Evolutionary conservation across 1,284 basidiomycete species (phyloP).

Genomic region (Megacollybia platyphylla): DNA sequence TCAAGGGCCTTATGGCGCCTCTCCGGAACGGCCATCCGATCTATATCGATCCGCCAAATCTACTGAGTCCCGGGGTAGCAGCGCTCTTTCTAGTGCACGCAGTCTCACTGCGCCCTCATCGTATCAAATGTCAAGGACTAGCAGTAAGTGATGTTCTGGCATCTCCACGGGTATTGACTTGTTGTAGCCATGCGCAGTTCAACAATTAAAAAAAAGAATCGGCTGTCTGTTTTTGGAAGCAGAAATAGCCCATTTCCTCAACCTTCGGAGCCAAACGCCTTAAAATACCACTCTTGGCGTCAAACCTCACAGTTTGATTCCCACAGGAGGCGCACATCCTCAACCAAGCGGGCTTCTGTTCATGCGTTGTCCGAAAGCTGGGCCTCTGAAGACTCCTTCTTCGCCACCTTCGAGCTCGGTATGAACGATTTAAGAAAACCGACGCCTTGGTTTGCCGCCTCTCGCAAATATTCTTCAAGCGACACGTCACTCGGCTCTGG

Average conservation of each 20-base stretch:
- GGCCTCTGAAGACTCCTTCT: not conserved
- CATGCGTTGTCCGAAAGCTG: not conserved
- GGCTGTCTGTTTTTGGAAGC: constrained; percentile 1
- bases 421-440: not conserved
- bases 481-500: not conserved
- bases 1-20: not conserved
- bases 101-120: not conserved
- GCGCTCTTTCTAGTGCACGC: not conserved
- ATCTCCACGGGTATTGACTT: no score
- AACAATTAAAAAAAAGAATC: constrained; percentile 1
- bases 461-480: not conserved
- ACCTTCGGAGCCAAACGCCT: constrained; percentile 2
- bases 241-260: not conserved
- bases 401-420: not conserved
- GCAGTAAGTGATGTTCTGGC: no score
- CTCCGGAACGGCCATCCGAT: not conserved
- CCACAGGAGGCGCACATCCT: not conserved
- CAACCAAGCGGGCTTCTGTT: not conserved
- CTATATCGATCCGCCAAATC: not conserved
- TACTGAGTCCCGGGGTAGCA: not conserved
- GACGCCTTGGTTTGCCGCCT: not conserved
- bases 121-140: not conserved
- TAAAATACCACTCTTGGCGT: constrained; percentile 1
- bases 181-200: no score
- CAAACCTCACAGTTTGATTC: not conserved